Base-by-base conservation (phyloP, 2,329 filamentous ascomycete genomes). In the Xylaria sp. region DNA sequence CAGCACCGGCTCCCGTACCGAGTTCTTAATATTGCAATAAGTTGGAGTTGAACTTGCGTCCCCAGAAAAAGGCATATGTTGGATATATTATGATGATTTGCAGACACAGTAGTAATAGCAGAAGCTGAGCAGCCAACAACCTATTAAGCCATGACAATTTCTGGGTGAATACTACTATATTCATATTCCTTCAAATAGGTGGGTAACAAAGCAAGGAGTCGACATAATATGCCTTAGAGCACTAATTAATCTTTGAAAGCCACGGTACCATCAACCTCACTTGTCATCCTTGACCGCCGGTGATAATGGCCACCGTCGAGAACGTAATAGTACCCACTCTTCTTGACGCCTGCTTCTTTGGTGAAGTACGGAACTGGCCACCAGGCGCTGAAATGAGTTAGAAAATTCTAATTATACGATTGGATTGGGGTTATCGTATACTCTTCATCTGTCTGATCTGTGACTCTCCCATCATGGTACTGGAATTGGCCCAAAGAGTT, bases 271-370 rank as follows among this genome's bases (percentile, higher is more conserved):
- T 44, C 42, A n/a, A 5, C 2, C 42, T n/a, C 5, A 3, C 18
- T 53, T 5, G 13, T 12, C 59, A 61, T 61, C 25, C 16, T 25
- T 1, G 21, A n/a, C 13, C 59, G 18, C 27, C 59, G 59, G 2
- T 29, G 59, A 40, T 61, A 61, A n/a, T n/a, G n/a, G n/a, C 47
- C 21, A 5, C 4, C 6, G 3, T 12, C 27, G 3, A 9, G 18
- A 16, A 61, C 59, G 21, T 61, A 61, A 29, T 40, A 61, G 59
- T 53, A 61, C 13, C 47, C 47, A 21, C 29, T 12, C 12, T 27
- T 0, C 2, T 16, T 51, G 47, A 61, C 59, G 13, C 59, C 59
- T 3, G 8, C 5, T 1, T 5, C 2, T 40, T 27, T 3, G 8
- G 59, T 61, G 32, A 61, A 37, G 6, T 42, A 12, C 8, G 59